A percentile compares a stretch with the other conserved stretches of the same genome.
Evolutionary conservation across 768 basidiomycete genomes (phyloP).

Genomic region (Hericium erinaceus): DNA sequence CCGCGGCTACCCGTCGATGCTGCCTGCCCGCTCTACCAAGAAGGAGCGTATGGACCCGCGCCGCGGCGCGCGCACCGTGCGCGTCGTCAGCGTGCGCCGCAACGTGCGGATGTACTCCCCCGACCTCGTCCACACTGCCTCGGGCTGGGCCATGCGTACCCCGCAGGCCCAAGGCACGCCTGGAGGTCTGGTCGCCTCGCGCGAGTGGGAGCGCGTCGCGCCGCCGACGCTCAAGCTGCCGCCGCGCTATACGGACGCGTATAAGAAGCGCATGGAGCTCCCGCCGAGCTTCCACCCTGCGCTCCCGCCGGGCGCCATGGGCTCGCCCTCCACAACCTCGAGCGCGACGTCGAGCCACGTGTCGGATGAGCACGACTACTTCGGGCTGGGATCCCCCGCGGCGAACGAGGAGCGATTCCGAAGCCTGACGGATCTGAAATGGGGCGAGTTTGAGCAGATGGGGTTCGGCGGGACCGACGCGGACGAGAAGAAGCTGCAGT

Average conservation of each 20-base stretch:
- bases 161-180: constrained; percentile 21
- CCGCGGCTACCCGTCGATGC: constrained; percentile 76
- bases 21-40: constrained; percentile 44
- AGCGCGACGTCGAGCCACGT: constrained; percentile 24
- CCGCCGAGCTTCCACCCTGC: constrained; percentile 50
- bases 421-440: constrained; percentile 77
- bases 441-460: constrained; percentile 84
- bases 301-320: constrained; percentile 2
- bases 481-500: constrained; percentile 70
- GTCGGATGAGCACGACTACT: constrained; percentile 23
- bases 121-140: constrained; percentile 66
- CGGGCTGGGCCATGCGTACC: constrained; percentile 36
- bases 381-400: constrained; percentile 20
- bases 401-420: constrained; percentile 63
- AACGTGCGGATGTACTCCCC: constrained; percentile 83
- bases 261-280: constrained; percentile 70
- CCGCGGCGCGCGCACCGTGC: constrained; percentile 67
- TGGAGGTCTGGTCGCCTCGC: constrained; percentile 47
- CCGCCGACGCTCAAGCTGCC: constrained; percentile 49
- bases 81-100: constrained; percentile 66
- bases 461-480: constrained; percentile 57
- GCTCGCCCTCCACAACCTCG: constrained; percentile 24
- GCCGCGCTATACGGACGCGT: constrained; percentile 66
- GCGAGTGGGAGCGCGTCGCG: constrained; percentile 72
- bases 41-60: constrained; percentile 52